Conservation (phyloP, 306 rosid species). For the Pyrus betulifolia region DNA sequence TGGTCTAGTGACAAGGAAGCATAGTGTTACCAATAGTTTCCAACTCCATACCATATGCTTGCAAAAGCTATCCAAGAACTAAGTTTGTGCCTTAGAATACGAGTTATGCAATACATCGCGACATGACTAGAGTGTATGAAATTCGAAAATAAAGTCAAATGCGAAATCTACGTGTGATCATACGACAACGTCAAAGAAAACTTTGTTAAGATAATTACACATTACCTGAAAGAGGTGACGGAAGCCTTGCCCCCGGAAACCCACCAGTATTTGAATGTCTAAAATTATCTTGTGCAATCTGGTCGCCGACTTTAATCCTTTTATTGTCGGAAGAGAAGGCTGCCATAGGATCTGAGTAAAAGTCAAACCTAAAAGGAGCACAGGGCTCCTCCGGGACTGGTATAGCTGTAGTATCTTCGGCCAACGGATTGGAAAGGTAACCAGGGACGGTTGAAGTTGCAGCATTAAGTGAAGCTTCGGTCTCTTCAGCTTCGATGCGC, state of each 20-base stretch:
- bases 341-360: constrained; percentile 82
- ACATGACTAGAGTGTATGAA: background rate
- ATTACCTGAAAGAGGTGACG: constrained; percentile 50
- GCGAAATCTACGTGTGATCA: background rate
- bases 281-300: constrained; percentile 21
- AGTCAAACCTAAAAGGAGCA: constrained; percentile 66
- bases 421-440: constrained; percentile 69
- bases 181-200: background rate
- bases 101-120: background rate
- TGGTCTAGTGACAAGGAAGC: background rate
- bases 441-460: constrained; percentile 24
- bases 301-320: constrained; percentile 23
- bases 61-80: background rate
- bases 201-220: background rate
- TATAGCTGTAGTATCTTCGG: constrained; percentile 35
- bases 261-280: constrained; percentile 27
- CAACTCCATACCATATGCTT: background rate
- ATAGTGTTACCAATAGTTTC: background rate
- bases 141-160: background rate
- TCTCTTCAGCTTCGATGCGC: constrained; percentile 59
- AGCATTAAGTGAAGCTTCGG: constrained; percentile 24
- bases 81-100: background rate
- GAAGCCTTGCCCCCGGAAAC: constrained; percentile 22
- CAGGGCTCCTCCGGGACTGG: constrained; percentile 16
- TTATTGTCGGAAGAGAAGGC: constrained; percentile 61